Percentiles rank a stretch among this genome's conserved stretches.
Evolutionary conservation across 106 monocot genomes (phyloP).

Genomic region (Posidonia australis): DNA sequence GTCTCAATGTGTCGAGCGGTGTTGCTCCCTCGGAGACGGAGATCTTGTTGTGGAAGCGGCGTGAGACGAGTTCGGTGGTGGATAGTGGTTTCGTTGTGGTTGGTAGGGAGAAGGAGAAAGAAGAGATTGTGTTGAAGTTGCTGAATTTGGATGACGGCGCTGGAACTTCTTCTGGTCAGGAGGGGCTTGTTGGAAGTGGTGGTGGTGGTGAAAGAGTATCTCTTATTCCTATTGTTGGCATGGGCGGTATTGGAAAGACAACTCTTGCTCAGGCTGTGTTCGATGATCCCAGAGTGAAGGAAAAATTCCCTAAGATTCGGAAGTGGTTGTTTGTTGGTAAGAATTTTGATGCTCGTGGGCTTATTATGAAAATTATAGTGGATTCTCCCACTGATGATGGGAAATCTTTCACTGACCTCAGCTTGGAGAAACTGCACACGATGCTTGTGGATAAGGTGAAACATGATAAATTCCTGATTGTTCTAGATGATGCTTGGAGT

Average conservation of each 20-base stretch:
- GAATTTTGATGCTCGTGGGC: background rate
- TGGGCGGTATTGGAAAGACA: constrained; percentile 40
- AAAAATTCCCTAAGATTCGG: background rate
- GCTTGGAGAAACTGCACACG: background rate
- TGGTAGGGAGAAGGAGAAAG: constrained; percentile 3
- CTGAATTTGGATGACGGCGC: too few species aligned
- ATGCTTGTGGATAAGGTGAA: too few species aligned
- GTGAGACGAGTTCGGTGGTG: background rate
- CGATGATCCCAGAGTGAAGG: background rate
- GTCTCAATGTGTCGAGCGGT: too few species aligned
- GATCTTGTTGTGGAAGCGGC: too few species aligned
- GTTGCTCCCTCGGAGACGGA: background rate
- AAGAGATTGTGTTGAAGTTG: background rate
- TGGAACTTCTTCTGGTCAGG: too few species aligned
- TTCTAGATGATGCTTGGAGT: constrained; percentile 12
- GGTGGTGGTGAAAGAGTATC: background rate
- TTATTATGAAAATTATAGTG: background rate
- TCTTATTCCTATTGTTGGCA: constrained; percentile 21
- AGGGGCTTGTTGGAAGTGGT: too few species aligned
- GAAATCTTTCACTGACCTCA: too few species aligned
- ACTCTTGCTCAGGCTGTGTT: constrained; percentile 21
- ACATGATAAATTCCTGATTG: background rate
- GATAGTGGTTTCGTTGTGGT: background rate
- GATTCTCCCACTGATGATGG: too few species aligned
- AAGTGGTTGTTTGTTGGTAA: constrained; percentile 4